Base-by-base conservation (phyloP, 2,329 filamentous ascomycete species). In the Venturia effusa region DNA sequence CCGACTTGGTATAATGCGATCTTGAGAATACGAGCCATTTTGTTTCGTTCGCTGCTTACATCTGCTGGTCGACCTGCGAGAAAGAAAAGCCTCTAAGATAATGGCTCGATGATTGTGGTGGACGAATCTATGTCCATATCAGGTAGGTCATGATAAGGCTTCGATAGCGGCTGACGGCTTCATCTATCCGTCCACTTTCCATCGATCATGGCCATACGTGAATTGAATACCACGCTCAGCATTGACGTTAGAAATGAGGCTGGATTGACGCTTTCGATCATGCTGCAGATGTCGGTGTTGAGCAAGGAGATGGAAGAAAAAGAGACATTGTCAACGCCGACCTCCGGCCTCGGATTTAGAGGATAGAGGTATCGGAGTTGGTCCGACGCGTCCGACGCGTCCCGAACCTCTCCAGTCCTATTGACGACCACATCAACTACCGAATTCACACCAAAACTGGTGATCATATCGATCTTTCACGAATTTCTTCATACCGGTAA, bases 1-100 rank as follows among this genome's bases (percentile, higher is more conserved):
- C 81, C 81, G 68, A 84, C 73, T 69, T 83, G 81, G 67, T 80
- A 81, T 0, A 80, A 81, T 3, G 80, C 81, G 40, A 83, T 73
- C 59, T 74, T 75, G 61, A 80, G 66, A 15, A 66, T 73, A 39
- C 76, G 74, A 57, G 73, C 57, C 75, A 77, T 77, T n/a, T 41
- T 67, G 62, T 41, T 11, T 57, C 32, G 37, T 39, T 39, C 37
- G 37, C 37, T 39, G 37, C 37, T 39, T 39, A 39, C 15, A 11
- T 39, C 8, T 11, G 37, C 10, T 8, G 2, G 19, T 24, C 19
- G 43, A 45, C 10, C n/a, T n/a, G n/a, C n/a, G n/a, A n/a, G n/a
- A n/a, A n/a, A n/a, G n/a, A n/a, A n/a, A n/a, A n/a, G n/a, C n/a
- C n/a, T n/a, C n/a, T n/a, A n/a, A n/a, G n/a, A n/a, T n/a, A n/a